phyloP scores from a whole-genome alignment of 2,329 filamentous ascomycete species.

The Verticillium nubilum region DNA sequence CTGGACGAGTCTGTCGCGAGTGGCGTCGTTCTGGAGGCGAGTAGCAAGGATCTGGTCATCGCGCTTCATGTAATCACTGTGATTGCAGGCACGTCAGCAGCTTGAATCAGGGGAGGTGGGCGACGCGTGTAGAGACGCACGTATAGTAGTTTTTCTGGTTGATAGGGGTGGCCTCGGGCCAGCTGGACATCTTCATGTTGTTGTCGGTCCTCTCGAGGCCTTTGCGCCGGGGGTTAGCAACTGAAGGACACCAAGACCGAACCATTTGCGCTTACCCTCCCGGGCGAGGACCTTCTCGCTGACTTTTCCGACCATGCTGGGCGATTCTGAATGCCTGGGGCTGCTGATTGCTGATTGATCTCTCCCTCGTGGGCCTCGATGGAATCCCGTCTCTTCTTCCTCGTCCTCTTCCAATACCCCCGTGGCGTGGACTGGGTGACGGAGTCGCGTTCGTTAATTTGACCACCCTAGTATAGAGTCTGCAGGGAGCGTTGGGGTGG shows the following conservation, averaged over 20 bases:
- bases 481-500: background rate
- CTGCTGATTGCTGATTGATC: background rate
- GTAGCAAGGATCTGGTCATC: constrained; percentile 93
- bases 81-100: constrained; percentile 16
- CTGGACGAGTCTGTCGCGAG: constrained; percentile 76
- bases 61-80: constrained; percentile 92
- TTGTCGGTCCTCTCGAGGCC: constrained; percentile 96
- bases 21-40: constrained; percentile 82
- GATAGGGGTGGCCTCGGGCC: constrained; percentile 88
- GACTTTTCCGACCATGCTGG: constrained; percentile 56
- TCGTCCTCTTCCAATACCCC: background rate
- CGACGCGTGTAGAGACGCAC: constrained; percentile 46
- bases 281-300: constrained; percentile 59
- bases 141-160: constrained; percentile 99
- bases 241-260: background rate
- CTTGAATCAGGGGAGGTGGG: background rate
- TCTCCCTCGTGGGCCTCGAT: background rate
- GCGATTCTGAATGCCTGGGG: constrained; percentile 2
- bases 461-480: background rate
- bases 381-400: background rate
- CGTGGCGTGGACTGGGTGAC: background rate
- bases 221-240: constrained; percentile 28
- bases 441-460: background rate
- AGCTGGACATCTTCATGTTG: constrained; percentile 91
- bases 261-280: constrained; percentile 43